Conservation (phyloP, 257 asterid species). For the Solanum acaule region DNA sequence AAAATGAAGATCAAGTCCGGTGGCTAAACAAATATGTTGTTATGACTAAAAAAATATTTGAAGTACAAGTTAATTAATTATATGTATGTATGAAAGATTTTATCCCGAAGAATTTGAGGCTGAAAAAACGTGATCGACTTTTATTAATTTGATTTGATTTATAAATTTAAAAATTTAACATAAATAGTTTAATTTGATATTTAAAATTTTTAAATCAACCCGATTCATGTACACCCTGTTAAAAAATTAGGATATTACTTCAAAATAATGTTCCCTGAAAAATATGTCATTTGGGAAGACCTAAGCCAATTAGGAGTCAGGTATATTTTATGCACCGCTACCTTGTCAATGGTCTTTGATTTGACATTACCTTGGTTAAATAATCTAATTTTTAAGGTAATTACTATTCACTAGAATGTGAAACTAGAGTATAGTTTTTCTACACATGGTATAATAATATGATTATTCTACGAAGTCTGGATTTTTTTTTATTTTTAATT, state of each 20-base stretch:
- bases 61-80: neutral
- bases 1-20: neutral
- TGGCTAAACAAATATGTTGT: neutral
- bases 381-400: neutral
- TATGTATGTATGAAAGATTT: too few relatives aligned
- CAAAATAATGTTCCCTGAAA: neutral
- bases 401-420: neutral
- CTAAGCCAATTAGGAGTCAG: too few relatives aligned
- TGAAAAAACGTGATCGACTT: accelerated
- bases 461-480: neutral
- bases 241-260: neutral
- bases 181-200: too few relatives aligned
- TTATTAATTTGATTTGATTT: too few relatives aligned
- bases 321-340: neutral
- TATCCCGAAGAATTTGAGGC: neutral
- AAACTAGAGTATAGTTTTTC: neutral
- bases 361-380: neutral
- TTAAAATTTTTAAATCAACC: too few relatives aligned
- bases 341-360: neutral
- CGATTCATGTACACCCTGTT: accelerated
- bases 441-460: neutral
- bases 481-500: neutral
- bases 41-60: too few relatives aligned
- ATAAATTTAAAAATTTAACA: accelerated
- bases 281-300: too few relatives aligned